phyloP scores from a whole-genome alignment of 192 early-diverging fungal genomes.

The Podila horticola region DNA sequence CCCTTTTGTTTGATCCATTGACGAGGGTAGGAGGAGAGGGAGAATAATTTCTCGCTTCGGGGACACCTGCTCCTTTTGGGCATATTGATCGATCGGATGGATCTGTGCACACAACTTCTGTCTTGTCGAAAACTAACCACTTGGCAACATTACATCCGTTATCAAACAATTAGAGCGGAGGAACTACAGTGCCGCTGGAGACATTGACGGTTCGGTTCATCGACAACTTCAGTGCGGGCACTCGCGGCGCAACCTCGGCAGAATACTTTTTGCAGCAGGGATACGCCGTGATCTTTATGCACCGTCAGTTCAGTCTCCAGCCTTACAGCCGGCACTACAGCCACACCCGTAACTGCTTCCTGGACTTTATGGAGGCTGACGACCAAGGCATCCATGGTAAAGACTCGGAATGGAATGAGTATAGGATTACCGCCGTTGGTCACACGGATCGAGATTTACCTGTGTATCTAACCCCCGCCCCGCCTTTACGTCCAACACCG shows the following conservation, averaged over 20 bases:
- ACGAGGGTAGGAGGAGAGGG: too few relatives aligned
- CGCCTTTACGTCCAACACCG: neutral
- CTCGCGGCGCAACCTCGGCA: constrained; percentile 94
- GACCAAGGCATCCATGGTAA: constrained; percentile 73
- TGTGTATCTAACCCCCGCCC: neutral
- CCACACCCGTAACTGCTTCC: constrained; percentile 76
- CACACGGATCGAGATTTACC: neutral
- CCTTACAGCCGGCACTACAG: constrained; percentile 94
- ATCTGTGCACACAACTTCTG: too few relatives aligned
- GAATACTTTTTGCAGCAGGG: constrained; percentile 90
- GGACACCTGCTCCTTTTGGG: too few relatives aligned
- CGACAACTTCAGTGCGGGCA: constrained; percentile 98
- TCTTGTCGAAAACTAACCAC: too few relatives aligned
- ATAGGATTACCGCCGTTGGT: neutral
- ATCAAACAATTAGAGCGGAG: constrained; percentile 70
- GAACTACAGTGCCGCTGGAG: constrained; percentile 96
- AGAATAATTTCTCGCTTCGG: too few relatives aligned
- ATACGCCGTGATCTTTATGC: constrained; percentile 97
- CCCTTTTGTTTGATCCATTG: too few relatives aligned
- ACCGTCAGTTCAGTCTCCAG: constrained; percentile 92
- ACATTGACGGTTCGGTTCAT: constrained; percentile 98
- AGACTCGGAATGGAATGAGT: neutral
- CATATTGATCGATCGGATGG: too few relatives aligned
- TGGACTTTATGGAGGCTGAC: constrained; percentile 83
- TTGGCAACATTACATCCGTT: too few relatives aligned